These are phyloP conservation scores for Trypanosoma mega DNA, from an alignment of 208 protist genomes.

Conservation along the genomic window DNA sequence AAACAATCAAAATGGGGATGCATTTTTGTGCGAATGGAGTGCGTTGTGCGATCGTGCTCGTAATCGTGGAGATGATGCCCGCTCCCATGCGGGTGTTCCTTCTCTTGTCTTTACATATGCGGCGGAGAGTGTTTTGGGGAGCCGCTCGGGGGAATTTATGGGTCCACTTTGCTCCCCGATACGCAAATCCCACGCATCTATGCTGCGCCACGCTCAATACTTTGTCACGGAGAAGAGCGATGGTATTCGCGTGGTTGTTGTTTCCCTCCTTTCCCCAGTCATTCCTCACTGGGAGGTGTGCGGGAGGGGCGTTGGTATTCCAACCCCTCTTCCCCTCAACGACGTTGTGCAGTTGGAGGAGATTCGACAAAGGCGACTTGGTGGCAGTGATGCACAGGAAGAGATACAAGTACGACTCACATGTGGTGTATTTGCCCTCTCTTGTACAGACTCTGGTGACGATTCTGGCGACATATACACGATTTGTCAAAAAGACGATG, in stretches of 20 bases:
- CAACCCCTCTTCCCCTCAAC: neutral
- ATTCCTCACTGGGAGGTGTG: slow-evolving; percentile 46
- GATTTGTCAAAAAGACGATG: neutral
- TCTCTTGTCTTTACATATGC: slow-evolving; percentile 16
- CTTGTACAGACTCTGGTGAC: slow-evolving; percentile 12
- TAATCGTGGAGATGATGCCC: neutral
- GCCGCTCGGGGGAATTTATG: slow-evolving; percentile 42
- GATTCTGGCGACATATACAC: slow-evolving; percentile 21
- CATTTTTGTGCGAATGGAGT: too few relatives aligned
- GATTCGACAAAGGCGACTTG: neutral
- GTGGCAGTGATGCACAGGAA: neutral
- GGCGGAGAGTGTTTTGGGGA: slow-evolving; percentile 20
- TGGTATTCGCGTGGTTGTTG: slow-evolving; percentile 60
- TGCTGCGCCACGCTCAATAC: slow-evolving; percentile 35
- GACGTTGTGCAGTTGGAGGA: slow-evolving; percentile 24
- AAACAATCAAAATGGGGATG: too few relatives aligned
- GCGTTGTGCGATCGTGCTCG: neutral
- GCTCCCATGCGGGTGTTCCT: slow-evolving; percentile 1
- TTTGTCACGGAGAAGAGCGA: slow-evolving; percentile 82
- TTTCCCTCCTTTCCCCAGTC: slow-evolving; percentile 24
- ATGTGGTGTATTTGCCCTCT: slow-evolving; percentile 14
- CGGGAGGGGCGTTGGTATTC: neutral
- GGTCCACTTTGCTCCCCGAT: slow-evolving; percentile 76
- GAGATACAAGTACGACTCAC: slow-evolving; percentile 1
- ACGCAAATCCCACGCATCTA: slow-evolving; percentile 38